Conservation (phyloP, 1,139 yeast species). For the Blastobotrys proliferans region DNA sequence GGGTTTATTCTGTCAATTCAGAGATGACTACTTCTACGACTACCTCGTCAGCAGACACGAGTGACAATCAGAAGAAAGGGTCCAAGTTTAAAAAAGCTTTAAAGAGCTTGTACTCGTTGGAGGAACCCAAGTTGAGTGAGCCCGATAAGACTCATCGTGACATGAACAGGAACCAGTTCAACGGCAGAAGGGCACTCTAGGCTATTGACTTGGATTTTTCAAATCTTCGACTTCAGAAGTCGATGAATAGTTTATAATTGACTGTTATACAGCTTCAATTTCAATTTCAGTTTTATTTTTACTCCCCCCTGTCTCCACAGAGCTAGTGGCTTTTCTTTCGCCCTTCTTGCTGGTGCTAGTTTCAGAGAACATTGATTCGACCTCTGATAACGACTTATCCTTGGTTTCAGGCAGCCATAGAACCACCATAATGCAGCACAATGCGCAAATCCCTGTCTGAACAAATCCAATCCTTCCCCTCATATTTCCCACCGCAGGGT, state of each 20-base stretch:
- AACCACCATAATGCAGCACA: conserved; percentile 41
- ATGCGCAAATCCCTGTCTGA: conserved; percentile 46
- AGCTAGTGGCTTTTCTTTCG: no score
- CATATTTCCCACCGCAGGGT: conserved; percentile 54
- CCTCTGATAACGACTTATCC: no score
- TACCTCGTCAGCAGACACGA: not conserved
- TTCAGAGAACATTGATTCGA: no score
- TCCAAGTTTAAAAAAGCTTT: not conserved
- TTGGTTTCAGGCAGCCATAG: conserved; percentile 57
- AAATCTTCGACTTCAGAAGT: no score
- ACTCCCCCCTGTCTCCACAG: no score
- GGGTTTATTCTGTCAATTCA: not conserved
- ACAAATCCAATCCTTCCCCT: conserved; percentile 55
- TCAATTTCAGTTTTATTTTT: no score
- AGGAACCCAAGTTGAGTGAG: not conserved
- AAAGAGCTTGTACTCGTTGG: not conserved
- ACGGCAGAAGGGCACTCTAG: not conserved
- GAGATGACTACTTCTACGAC: not conserved
- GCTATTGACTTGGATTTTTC: no score
- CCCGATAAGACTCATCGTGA: not conserved
- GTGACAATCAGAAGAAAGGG: conserved; percentile 34
- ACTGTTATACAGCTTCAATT: no score
- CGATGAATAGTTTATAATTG: no score
- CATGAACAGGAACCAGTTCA: not conserved
- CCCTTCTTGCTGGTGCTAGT: no score